phyloP scores from a whole-genome alignment of 2,329 filamentous ascomycete genomes.

The Epichloe bromicola region DNA sequence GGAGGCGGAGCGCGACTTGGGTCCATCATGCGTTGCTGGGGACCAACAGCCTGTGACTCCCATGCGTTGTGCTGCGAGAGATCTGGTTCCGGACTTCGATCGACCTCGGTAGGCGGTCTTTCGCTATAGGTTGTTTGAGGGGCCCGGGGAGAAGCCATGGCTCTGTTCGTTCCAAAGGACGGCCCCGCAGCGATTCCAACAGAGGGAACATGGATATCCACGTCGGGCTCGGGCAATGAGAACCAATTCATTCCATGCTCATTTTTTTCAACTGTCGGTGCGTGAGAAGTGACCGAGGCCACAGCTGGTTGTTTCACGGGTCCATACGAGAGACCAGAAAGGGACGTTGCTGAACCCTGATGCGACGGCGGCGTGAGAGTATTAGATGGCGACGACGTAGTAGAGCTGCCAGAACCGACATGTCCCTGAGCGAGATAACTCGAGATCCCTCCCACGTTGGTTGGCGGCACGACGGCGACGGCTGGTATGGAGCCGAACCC shows the following conservation, averaged over 20 bases:
- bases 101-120: no score
- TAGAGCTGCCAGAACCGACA: background rate
- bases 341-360: conserved; percentile 11
- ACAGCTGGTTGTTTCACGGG: conserved; percentile 5
- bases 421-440: background rate
- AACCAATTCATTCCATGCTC: conserved; percentile 6
- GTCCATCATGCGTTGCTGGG: conserved; percentile 2
- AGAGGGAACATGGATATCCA: background rate
- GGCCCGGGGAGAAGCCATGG: background rate
- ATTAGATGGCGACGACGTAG: conserved; percentile 2
- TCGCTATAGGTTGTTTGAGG: background rate
- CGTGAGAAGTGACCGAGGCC: conserved; percentile 8
- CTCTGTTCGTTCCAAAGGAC: background rate
- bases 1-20: conserved; percentile 6
- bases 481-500: conserved; percentile 15
- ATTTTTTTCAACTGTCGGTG: conserved; percentile 1
- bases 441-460: background rate
- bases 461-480: conserved; percentile 1
- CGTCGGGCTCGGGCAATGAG: conserved; percentile 3
- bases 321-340: conserved; percentile 10
- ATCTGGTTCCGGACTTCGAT: background rate
- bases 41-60: conserved; percentile 8
- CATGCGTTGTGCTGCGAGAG: conserved; percentile 9
- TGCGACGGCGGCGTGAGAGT: conserved; percentile 6
- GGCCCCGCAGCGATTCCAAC: background rate